Conservation (phyloP, 495 filamentous ascomycete genomes). For the Penicillium pulvis region DNA sequence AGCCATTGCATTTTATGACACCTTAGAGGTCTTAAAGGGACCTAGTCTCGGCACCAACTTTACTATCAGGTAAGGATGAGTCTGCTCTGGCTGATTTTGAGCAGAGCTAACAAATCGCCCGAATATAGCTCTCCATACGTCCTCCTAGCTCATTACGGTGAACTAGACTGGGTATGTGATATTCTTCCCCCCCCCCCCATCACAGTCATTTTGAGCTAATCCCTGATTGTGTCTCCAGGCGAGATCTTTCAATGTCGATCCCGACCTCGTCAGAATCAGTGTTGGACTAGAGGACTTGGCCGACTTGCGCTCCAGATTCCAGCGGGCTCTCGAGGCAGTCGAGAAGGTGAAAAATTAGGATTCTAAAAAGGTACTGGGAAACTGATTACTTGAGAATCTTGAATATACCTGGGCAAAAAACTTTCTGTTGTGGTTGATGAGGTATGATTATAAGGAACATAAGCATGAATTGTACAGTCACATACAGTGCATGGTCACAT, state of each 20-base stretch:
- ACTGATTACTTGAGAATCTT: neutral
- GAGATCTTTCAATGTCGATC: conserved; percentile 73
- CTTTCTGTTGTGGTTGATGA: neutral
- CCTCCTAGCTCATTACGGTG: conserved; percentile 86
- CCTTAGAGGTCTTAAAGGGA: conserved; percentile 84
- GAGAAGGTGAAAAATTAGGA: conserved; percentile 23
- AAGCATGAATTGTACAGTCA: neutral
- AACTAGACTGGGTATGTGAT: conserved; percentile 78
- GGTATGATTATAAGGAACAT: neutral
- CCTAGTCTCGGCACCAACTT: conserved; percentile 97
- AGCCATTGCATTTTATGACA: conserved; percentile 81
- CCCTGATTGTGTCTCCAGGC: conserved; percentile 48
- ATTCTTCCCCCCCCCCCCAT: neutral
- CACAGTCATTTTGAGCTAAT: conserved; percentile 8
- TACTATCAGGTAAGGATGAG: conserved; percentile 64
- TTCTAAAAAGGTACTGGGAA: neutral
- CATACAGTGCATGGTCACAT: too few species aligned
- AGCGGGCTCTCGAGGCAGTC: conserved; percentile 51
- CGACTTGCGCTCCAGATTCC: conserved; percentile 54
- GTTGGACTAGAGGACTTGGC: conserved; percentile 83
- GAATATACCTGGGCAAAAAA: neutral
- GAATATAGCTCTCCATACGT: conserved; percentile 76
- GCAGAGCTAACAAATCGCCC: neutral
- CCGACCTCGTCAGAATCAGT: conserved; percentile 79
- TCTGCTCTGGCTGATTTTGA: neutral